phyloP scores from a whole-genome alignment of 208 protist genomes.

The Wallacemonas sp. region DNA sequence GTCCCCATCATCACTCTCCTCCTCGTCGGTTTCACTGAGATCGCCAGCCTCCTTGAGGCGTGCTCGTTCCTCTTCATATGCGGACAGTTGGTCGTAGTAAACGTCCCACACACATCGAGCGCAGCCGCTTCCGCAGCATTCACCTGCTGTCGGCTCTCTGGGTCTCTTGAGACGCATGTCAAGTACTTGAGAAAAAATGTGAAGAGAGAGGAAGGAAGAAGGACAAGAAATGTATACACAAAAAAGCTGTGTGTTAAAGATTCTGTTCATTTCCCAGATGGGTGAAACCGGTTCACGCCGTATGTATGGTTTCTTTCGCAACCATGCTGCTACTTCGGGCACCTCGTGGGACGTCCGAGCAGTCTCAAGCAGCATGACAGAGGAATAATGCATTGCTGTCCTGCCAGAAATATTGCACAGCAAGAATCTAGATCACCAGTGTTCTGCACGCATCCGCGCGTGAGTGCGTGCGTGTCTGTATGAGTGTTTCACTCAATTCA shows the following conservation, averaged over 20 bases:
- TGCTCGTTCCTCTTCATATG: conserved; percentile 43
- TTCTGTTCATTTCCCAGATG: too few relatives aligned
- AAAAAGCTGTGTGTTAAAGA: neutral
- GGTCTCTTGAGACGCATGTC: conserved; percentile 36
- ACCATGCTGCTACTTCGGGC: too few relatives aligned
- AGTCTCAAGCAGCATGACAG: too few relatives aligned
- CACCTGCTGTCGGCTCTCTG: conserved; percentile 61
- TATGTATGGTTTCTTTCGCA: too few relatives aligned
- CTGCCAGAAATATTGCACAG: too few relatives aligned
- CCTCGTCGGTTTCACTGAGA: conserved; percentile 16
- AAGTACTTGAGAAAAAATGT: neutral
- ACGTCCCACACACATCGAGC: conserved; percentile 89
- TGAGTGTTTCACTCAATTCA: too few relatives aligned
- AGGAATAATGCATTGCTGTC: too few relatives aligned
- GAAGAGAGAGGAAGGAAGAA: conserved; percentile 18
- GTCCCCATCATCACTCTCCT: conserved; percentile 25
- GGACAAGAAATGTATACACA: conserved; percentile 10
- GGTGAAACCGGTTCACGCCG: too few relatives aligned
- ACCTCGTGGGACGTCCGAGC: too few relatives aligned
- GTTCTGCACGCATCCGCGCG: too few relatives aligned
- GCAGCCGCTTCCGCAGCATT: conserved; percentile 89
- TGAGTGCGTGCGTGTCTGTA: too few relatives aligned
- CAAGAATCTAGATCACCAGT: too few relatives aligned
- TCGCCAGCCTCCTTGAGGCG: conserved; percentile 2
- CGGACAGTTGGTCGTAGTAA: conserved; percentile 81